Conservation (phyloP, 2,329 filamentous ascomycete species). For the Aspergillus aculeatus region DNA sequence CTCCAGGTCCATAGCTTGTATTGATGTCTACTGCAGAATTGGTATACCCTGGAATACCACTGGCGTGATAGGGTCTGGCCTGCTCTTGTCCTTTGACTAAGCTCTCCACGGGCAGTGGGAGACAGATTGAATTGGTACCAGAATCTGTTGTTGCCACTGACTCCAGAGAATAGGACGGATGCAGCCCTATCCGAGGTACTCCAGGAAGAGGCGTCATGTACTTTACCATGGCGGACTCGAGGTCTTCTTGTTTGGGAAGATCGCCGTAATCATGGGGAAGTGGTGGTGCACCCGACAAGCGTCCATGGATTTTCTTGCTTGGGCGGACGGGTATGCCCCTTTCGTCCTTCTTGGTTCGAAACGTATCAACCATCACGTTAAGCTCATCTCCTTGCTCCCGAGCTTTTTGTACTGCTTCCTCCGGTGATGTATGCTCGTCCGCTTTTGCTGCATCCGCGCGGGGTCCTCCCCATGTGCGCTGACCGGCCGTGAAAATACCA, state of each 20-base stretch:
- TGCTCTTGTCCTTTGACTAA: slow-evolving; percentile 78
- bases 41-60: slow-evolving; percentile 41
- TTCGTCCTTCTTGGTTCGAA: slow-evolving; percentile 52
- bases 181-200: slow-evolving; percentile 49
- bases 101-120: slow-evolving; percentile 68
- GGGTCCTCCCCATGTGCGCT: slow-evolving; percentile 93
- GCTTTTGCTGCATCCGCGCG: slow-evolving; percentile 83
- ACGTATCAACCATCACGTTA: slow-evolving; percentile 84
- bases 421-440: slow-evolving; percentile 70
- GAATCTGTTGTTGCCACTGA: slow-evolving; percentile 62
- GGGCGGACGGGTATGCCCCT: slow-evolving; percentile 66
- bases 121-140: slow-evolving; percentile 59
- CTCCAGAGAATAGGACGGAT: slow-evolving; percentile 64
- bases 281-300: slow-evolving; percentile 68
- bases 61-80: slow-evolving; percentile 69
- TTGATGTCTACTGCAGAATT: slow-evolving; percentile 2
- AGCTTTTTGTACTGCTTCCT: slow-evolving; percentile 80
- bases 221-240: slow-evolving; percentile 54
- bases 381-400: slow-evolving; percentile 79
- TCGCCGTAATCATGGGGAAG: slow-evolving; percentile 65
- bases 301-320: slow-evolving; percentile 71
- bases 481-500: slow-evolving; percentile 89
- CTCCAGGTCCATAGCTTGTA: neutral
- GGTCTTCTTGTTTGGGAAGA: slow-evolving; percentile 36
- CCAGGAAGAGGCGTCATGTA: slow-evolving; percentile 47